phyloP scores from a whole-genome alignment of 306 rosid species.

The peach (Prunus persica) region DNA sequence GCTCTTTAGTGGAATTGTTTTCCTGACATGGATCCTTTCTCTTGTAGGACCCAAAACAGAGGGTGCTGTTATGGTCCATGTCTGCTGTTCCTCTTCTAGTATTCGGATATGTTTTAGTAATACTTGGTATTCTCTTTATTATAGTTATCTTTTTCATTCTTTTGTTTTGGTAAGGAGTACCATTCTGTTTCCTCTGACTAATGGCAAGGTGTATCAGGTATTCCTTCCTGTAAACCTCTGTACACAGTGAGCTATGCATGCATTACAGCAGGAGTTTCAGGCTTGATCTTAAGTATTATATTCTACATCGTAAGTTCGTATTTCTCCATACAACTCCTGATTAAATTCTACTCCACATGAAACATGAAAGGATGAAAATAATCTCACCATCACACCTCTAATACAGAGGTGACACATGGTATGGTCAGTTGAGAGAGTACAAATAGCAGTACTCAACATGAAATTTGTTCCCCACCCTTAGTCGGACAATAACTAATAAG shows the following conservation, averaged over 20 bases:
- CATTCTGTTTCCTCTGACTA: conserved; percentile 17
- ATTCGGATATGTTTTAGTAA: conserved; percentile 50
- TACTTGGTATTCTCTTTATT: conserved; percentile 43
- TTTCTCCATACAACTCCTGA: not conserved
- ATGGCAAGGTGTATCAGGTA: conserved; percentile 47
- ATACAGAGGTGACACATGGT: no score
- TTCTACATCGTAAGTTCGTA: conserved; percentile 57
- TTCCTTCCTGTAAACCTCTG: conserved; percentile 69
- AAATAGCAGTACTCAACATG: no score
- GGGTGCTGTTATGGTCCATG: conserved; percentile 50
- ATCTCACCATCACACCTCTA: no score
- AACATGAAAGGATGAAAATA: no score
- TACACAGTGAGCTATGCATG: conserved; percentile 76
- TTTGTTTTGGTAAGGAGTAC: not conserved
- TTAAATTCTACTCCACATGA: not conserved
- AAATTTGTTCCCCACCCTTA: no score
- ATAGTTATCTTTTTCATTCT: not conserved
- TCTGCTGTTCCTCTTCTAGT: conserved; percentile 50
- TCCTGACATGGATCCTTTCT: conserved; percentile 18
- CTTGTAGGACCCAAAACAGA: conserved; percentile 57
- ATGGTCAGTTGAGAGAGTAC: no score
- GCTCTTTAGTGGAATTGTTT: conserved; percentile 11
- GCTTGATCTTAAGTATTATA: conserved; percentile 52
- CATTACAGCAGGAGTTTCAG: conserved; percentile 72
- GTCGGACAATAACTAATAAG: not conserved